Evolutionary conservation across 1,284 basidiomycete species (phyloP), one percentile per base, ranked within the genome.

Genomic region (Athelia psychrophila): DNA sequence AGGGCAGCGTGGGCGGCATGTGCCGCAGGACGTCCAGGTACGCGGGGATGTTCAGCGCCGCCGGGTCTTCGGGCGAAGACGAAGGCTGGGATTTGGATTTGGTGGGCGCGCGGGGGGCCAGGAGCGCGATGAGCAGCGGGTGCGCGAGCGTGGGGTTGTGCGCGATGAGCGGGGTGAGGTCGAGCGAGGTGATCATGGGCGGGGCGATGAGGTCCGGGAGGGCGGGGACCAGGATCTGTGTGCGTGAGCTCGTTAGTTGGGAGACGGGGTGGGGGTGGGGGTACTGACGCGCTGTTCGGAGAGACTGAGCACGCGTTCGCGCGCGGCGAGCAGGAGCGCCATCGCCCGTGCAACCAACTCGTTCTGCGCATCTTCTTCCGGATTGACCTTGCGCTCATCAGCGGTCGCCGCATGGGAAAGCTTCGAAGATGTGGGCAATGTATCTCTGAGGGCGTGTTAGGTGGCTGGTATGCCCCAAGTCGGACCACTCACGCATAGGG

Each of bases 101-200:
- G 27, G 13, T 62, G 64, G 27, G 68, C 71, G 27, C 6, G n/a
- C n/a, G n/a, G 27, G 5, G 27, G 5, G 27, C 13, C 50, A 88
- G 72, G 27, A 88, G 70, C 18, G 79, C 75, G 51, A 79, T 73
- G 50, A 87, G 69, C 48, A 88, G 74, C 9, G 82, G 80, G 53
- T 84, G 79, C 13, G 86, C 86, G 55, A 90, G 70, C 49, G 77
- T 75, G 46, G 87, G 78, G 65, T 90, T 90, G 64, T 78, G 70
- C n/a, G 80, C 75, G 56, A 85, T 78, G 55, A 90, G 76, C 15
- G 80, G 73, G 0, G 81, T 74, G 42, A 90, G 65, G 64, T 90
- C 87, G 56, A 82, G 71, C 13, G 84, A 81, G 30, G 83, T 82
- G 56, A 89, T 72, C 63, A 88, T 75, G 52, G 80, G 66, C 15